Conservation (phyloP, 805 yeast genomes). For the Suhomyces sp. region DNA sequence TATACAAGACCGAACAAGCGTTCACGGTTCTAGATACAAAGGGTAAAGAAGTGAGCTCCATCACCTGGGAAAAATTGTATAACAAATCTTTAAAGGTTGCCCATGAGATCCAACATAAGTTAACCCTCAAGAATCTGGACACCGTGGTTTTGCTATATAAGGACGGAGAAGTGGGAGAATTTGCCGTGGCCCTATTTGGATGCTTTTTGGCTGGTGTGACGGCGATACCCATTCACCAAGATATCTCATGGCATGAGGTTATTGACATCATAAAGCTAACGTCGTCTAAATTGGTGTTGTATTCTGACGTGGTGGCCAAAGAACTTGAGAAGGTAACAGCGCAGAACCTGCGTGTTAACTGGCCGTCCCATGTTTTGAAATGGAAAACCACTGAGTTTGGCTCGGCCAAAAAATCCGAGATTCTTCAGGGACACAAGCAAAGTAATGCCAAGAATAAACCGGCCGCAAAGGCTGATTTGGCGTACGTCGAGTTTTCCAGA, state of each 20-base stretch:
- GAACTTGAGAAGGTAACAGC: slow-evolving; percentile 62
- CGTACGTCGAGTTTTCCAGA: slow-evolving; percentile 88
- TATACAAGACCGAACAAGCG: slow-evolving; percentile 64
- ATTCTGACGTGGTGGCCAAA: slow-evolving; percentile 76
- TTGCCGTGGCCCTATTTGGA: slow-evolving; percentile 81
- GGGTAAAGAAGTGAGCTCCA: slow-evolving; percentile 74
- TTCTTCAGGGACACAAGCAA: slow-evolving; percentile 16
- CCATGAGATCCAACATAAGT: slow-evolving; percentile 69
- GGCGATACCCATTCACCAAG: slow-evolving; percentile 88
- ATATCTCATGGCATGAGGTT: slow-evolving; percentile 65
- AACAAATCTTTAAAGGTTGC: slow-evolving; percentile 84
- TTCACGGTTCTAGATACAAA: slow-evolving; percentile 67
- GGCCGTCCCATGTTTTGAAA: slow-evolving; percentile 73
- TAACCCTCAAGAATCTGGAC: slow-evolving; percentile 74
- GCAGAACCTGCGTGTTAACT: slow-evolving; percentile 42
- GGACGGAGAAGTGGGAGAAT: slow-evolving; percentile 80
- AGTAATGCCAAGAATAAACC: slow-evolving; percentile 12
- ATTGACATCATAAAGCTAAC: slow-evolving; percentile 69
- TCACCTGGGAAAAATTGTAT: slow-evolving; percentile 89
- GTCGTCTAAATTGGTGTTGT: slow-evolving; percentile 71
- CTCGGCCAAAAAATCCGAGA: slow-evolving; percentile 40
- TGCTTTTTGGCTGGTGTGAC: slow-evolving; percentile 92
- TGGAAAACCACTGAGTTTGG: slow-evolving; percentile 92
- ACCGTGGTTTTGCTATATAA: slow-evolving; percentile 82
- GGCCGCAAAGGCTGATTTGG: slow-evolving; percentile 51